These are phyloP conservation scores for Lepidium campestre DNA, from an alignment of 441 rosid species.

Conservation along the genomic window DNA sequence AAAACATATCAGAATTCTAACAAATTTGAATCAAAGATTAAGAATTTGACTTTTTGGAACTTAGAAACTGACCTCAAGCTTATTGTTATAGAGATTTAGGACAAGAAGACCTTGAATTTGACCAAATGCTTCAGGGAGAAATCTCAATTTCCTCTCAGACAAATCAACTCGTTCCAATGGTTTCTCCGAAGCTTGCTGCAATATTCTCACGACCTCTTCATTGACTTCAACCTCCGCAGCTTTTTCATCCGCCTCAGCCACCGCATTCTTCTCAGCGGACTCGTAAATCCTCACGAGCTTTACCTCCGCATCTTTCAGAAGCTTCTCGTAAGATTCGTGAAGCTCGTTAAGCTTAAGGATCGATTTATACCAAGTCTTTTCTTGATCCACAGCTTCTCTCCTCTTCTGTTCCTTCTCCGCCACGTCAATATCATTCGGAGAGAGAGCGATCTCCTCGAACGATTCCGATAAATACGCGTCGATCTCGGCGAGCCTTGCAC, in stretches of 20 bases:
- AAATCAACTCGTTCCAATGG: slow-evolving; percentile 59
- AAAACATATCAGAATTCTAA: neutral
- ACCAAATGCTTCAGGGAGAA: slow-evolving; percentile 81
- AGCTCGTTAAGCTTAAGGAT: slow-evolving; percentile 68
- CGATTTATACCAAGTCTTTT: slow-evolving; percentile 38
- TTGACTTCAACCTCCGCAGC: slow-evolving; percentile 33
- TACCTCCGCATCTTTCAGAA: slow-evolving; percentile 72
- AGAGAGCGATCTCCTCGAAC: slow-evolving; percentile 65
- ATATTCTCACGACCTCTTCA: slow-evolving; percentile 56
- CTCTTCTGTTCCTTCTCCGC: slow-evolving; percentile 54
- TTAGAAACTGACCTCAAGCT: slow-evolving; percentile 47
- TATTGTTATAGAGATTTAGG: slow-evolving; percentile 67
- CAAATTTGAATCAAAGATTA: neutral
- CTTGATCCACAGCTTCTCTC: slow-evolving; percentile 54
- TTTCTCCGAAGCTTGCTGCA: slow-evolving; percentile 46
- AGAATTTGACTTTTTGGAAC: neutral
- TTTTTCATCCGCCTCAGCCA: slow-evolving; percentile 24
- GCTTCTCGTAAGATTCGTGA: slow-evolving; percentile 64
- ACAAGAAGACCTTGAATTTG: slow-evolving; percentile 50
- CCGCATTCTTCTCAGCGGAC: slow-evolving; percentile 36
- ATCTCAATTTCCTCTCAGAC: slow-evolving; percentile 45
- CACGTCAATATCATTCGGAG: slow-evolving; percentile 45
- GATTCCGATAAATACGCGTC: slow-evolving; percentile 52
- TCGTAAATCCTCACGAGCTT: slow-evolving; percentile 68
- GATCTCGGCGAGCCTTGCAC: slow-evolving; percentile 45